A percentile compares a stretch with the other conserved stretches of the same genome.
Evolutionary conservation across 2,329 filamentous ascomycete species (phyloP).

Genomic region (Nemania abortiva): DNA sequence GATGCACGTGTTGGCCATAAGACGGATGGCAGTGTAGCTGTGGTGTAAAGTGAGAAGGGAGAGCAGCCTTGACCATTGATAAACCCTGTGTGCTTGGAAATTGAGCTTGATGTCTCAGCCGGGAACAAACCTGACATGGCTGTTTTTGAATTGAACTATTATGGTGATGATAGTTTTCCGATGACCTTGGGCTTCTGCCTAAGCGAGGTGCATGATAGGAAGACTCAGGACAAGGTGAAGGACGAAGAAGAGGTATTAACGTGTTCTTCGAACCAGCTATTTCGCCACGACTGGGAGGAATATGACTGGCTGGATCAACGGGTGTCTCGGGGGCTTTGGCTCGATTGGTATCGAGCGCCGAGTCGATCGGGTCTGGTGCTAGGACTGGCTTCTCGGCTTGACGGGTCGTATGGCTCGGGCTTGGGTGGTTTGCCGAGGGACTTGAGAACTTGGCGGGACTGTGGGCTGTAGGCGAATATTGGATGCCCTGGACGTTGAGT

Average conservation of each 20-base stretch:
- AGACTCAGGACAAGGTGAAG: slow-evolving; percentile 29
- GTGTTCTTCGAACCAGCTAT: slow-evolving; percentile 24
- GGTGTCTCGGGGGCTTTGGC: slow-evolving; percentile 31
- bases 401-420: slow-evolving; percentile 14
- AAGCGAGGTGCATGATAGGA: slow-evolving; percentile 23
- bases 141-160: slow-evolving; percentile 42
- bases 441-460: slow-evolving; percentile 9
- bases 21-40: slow-evolving; percentile 43
- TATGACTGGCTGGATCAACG: slow-evolving; percentile 8
- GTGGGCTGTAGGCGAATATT: slow-evolving; percentile 3
- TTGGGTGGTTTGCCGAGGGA: slow-evolving; percentile 26
- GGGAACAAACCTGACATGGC: slow-evolving; percentile 49
- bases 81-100: slow-evolving; percentile 46
- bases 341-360: slow-evolving; percentile 16
- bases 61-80: slow-evolving; percentile 43
- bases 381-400: slow-evolving; percentile 24
- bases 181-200: slow-evolving; percentile 12
- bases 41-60: slow-evolving; percentile 44
- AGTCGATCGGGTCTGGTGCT: slow-evolving; percentile 16
- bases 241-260: slow-evolving; percentile 43
- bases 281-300: slow-evolving; percentile 16
- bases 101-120: slow-evolving; percentile 49
- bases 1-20: slow-evolving; percentile 45
- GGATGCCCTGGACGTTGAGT: slow-evolving; percentile 9
- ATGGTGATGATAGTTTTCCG: slow-evolving; percentile 24